These are phyloP conservation scores for Torulaspora microellipsoides DNA, from an alignment of 805 yeast genomes.

Conservation along the genomic window DNA sequence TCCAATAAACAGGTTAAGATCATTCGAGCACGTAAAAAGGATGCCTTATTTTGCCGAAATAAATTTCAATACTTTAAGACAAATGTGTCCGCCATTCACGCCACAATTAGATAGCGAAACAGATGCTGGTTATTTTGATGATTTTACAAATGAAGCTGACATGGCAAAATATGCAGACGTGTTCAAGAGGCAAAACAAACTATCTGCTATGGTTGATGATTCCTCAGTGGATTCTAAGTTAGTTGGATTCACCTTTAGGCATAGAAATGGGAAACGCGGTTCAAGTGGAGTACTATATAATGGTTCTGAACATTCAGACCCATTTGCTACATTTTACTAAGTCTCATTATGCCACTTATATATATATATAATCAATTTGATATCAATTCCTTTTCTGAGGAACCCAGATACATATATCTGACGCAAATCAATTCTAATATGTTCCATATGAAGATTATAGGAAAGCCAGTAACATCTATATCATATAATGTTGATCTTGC, in stretches of 20 bases:
- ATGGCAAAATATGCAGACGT: constrained; percentile 98
- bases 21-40: constrained; percentile 73
- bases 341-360: no score
- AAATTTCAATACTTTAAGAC: constrained; percentile 68
- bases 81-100: constrained; percentile 83
- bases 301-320: constrained; percentile 36
- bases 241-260: constrained; percentile 95
- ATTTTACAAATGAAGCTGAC: constrained; percentile 91
- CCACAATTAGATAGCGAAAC: constrained; percentile 96
- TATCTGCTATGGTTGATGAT: constrained; percentile 61
- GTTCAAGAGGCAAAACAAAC: constrained; percentile 82
- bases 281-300: constrained; percentile 36
- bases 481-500: no score
- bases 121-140: constrained; percentile 98
- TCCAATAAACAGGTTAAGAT: constrained; percentile 67
- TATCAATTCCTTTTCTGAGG: no score
- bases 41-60: constrained; percentile 83
- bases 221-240: constrained; percentile 64
- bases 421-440: no score
- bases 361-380: no score
- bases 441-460: no score
- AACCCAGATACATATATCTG: no score
- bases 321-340: constrained; percentile 36
- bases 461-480: no score
- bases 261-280: constrained; percentile 46